Evolutionary conservation across 1,284 basidiomycete genomes (phyloP), one percentile per base, ranked within the genome.

Genomic region (Cystobasidium slooffiae): DNA sequence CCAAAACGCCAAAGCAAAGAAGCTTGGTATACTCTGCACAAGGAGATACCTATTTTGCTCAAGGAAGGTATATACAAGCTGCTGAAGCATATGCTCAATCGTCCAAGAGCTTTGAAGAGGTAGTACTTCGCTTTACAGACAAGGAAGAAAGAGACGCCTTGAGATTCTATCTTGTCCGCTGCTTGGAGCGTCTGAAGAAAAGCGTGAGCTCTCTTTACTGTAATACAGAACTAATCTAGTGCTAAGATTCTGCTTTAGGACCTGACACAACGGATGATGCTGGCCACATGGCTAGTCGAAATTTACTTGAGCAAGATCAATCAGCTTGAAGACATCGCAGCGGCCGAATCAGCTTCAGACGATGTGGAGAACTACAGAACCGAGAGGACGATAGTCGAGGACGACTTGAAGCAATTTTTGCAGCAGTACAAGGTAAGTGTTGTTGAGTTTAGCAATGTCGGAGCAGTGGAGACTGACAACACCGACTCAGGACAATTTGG

Each of bases 221-320:
- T n/a, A 24, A n/a, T 10, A 7, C 56, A 14, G 22, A 31, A n/a
- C 12, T 6, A 16, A n/a, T 44, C 24, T 5, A 7, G 24, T 1
- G 12, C 46, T 76, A 75, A 61, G n/a, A 0, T 10, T n/a, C 9
- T 46, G 18, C 6, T 22, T 20, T 76, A 95, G 93, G 93, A 97
- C 78, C 79, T 92, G 59, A 94, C 93, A 0, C 94, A 97, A 82
- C 87, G 97, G 44, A 94, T 96, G 90, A 96, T 99, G 91, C 85
- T 99, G 8, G 94, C 97, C 1, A 98, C 95, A 0, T 99, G 97
- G 97, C 89, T 99, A 7, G 90, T 97, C 41, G 97, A 99, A 82
- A 94, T 99, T 78, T 98, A 95, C 81, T 88, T 99, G 24, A 91
- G 90, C 83, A 98, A 97, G 84, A 94, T 94, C 82, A 96, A 97